Percentiles rank a stretch among this genome's conserved stretches.
Evolutionary conservation across 225 moss, liverwort and hornwort genomes (phyloP).

Genomic region (Marchantia polymorpha): DNA sequence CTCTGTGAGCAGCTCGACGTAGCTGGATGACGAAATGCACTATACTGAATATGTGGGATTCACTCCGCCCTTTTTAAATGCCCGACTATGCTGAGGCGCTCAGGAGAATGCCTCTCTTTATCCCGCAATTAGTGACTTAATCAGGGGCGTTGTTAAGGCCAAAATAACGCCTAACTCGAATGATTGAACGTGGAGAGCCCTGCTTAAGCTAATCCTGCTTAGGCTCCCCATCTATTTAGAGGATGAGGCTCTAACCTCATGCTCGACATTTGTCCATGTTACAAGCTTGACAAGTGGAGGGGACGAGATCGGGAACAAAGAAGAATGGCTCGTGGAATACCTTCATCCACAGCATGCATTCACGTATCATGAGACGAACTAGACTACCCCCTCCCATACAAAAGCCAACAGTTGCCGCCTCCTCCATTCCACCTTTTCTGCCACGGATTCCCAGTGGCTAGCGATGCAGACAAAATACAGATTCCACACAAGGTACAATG

Average conservation of each 20-base stretch:
- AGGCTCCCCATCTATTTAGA: neutral
- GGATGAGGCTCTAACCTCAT: neutral
- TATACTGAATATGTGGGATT: neutral
- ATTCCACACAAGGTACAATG: neutral
- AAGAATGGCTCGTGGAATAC: neutral
- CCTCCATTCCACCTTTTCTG: neutral
- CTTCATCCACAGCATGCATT: neutral
- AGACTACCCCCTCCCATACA: neutral
- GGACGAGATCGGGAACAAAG: neutral
- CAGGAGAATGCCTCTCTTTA: neutral
- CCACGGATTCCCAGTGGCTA: neutral
- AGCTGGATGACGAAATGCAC: neutral
- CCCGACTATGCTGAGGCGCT: neutral
- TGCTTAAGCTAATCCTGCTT: neutral
- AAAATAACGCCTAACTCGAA: neutral
- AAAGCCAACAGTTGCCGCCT: neutral
- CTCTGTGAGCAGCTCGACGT: neutral
- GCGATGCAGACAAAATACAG: neutral
- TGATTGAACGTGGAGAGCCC: neutral
- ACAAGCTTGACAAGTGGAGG: neutral
- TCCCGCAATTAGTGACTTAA: neutral
- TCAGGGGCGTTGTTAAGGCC: too few species aligned
- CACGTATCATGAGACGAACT: neutral
- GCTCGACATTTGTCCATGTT: neutral
- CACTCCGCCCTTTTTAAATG: neutral